A percentile compares a stretch with the other conserved stretches of the same genome.
Conservation (phyloP, 345 rosid species). For the Eucalyptus sp. region DNA sequence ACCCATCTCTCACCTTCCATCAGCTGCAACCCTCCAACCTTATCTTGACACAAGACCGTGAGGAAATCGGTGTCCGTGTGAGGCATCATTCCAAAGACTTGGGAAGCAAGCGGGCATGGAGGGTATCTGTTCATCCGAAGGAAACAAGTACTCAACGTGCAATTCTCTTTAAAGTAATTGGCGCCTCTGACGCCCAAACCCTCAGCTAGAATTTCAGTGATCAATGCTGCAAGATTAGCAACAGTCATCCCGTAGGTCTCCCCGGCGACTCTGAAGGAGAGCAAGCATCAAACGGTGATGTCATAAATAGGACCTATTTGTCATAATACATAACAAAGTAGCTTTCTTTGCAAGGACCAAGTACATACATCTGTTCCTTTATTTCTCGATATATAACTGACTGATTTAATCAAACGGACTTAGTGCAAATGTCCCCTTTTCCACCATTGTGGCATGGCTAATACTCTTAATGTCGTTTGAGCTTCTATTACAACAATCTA, state of each 20-base stretch:
- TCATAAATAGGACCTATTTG: background rate
- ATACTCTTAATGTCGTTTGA: background rate
- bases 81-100: constrained; percentile 56
- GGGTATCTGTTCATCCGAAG: constrained; percentile 71
- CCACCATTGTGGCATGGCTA: background rate
- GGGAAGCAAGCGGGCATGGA: constrained; percentile 34
- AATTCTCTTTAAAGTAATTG: constrained; percentile 32
- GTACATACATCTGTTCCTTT: background rate
- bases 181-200: constrained; percentile 15
- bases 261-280: background rate
- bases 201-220: background rate
- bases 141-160: constrained; percentile 18
- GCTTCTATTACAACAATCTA: background rate
- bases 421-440: background rate
- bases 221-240: background rate
- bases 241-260: background rate
- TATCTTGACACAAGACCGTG: constrained; percentile 52
- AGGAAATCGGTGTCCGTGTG: constrained; percentile 71
- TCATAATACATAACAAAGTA: background rate
- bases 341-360: background rate
- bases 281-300: background rate
- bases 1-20: constrained; percentile 44
- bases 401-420: background rate
- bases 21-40: constrained; percentile 56
- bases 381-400: background rate